Evolutionary conservation across 1,284 basidiomycete genomes (phyloP).

Genomic region (Papiliotrema terrestris): DNA sequence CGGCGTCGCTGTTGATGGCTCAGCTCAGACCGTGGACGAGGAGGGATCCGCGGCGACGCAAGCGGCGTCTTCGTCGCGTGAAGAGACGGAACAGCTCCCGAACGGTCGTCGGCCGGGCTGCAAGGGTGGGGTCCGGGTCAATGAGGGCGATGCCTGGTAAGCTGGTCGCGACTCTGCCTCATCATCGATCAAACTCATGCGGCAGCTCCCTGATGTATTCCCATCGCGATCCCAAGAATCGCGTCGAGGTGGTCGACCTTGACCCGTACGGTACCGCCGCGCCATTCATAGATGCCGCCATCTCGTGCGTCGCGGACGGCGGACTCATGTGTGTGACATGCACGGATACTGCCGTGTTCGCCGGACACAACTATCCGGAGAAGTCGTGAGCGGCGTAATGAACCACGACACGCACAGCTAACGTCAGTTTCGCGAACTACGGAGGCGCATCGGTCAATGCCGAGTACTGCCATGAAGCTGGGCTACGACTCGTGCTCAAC

Average conservation of each 20-base stretch:
- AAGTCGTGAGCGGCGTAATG: too few relatives aligned
- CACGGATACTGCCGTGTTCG: constrained; percentile 90
- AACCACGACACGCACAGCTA: neutral
- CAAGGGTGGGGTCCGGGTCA: constrained; percentile 67
- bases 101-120: constrained; percentile 42
- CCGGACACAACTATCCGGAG: constrained; percentile 91
- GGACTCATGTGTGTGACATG: constrained; percentile 94
- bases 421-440: constrained; percentile 81
- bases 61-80: too few relatives aligned
- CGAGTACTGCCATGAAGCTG: constrained; percentile 92
- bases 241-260: constrained; percentile 91
- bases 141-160: constrained; percentile 91
- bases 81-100: constrained; percentile 1
- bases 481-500: constrained; percentile 83
- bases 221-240: constrained; percentile 65
- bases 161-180: constrained; percentile 15
- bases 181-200: neutral
- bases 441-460: constrained; percentile 88
- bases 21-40: too few relatives aligned
- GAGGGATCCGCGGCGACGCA: too few relatives aligned
- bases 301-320: constrained; percentile 85
- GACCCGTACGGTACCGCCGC: constrained; percentile 98
- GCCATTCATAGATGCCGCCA: constrained; percentile 93
- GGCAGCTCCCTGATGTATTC: constrained; percentile 82
- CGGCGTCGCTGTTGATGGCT: too few relatives aligned